Percentiles rank a stretch among this genome's conserved stretches.
These are phyloP conservation scores for Lichtheimia hyalospora DNA, from an alignment of 371 early-diverging fungal genomes.

Conservation along the genomic window DNA sequence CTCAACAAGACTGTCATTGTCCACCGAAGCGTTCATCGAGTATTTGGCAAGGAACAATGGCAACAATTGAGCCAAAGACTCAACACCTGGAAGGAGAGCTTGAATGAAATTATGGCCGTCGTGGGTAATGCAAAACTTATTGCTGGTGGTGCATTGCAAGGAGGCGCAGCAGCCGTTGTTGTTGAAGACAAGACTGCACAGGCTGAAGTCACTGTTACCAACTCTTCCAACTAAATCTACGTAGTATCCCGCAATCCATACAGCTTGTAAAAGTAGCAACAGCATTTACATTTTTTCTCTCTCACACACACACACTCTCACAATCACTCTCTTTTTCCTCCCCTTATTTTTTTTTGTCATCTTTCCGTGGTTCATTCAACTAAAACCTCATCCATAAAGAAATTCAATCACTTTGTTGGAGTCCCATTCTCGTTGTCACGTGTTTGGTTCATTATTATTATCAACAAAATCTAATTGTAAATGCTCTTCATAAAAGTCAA, in stretches of 20 bases:
- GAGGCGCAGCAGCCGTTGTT: constrained; percentile 38
- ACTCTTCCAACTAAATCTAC: constrained; percentile 6
- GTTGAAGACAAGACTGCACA: constrained; percentile 31
- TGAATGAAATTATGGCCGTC: constrained; percentile 79
- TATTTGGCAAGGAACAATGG: constrained; percentile 86
- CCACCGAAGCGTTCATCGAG: constrained; percentile 83
- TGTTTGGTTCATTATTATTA: too few relatives aligned
- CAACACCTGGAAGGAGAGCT: constrained; percentile 78
- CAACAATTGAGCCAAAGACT: constrained; percentile 67
- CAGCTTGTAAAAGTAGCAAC: too few relatives aligned
- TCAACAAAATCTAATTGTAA: too few relatives aligned
- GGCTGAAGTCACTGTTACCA: constrained; percentile 13
- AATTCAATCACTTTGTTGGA: too few relatives aligned
- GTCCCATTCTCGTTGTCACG: too few relatives aligned
- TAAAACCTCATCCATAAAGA: too few relatives aligned
- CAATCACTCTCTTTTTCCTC: not conserved
- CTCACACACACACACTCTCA: too few relatives aligned
- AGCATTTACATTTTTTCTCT: too few relatives aligned
- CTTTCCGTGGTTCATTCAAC: not conserved
- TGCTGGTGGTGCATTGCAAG: constrained; percentile 50
- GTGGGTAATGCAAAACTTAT: constrained; percentile 81
- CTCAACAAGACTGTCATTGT: constrained; percentile 71
- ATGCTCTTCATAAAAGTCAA: too few relatives aligned
- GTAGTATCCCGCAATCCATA: not conserved
- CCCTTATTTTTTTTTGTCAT: not conserved